Percentiles rank a stretch among this genome's conserved stretches.
Conservation (phyloP, 1,139 yeast genomes). For the Saccharomyces hybrid region DNA sequence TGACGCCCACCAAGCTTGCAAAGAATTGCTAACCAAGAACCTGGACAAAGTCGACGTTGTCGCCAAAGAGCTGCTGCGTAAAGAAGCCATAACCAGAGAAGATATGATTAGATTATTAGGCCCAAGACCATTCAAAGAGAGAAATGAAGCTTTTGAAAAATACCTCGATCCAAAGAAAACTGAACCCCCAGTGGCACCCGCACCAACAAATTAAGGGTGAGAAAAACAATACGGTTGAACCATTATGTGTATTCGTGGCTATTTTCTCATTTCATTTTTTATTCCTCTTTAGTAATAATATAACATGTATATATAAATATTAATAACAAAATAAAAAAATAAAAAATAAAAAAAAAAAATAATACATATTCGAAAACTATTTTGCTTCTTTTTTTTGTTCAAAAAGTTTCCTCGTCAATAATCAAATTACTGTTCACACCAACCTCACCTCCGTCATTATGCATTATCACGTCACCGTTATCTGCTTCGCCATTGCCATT, state of each 20-base stretch:
- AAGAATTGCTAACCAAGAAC: conserved; percentile 56
- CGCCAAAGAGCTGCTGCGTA: conserved; percentile 74
- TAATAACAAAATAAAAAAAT: background rate
- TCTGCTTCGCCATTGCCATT: background rate
- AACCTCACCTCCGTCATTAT: background rate
- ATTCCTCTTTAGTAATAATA: background rate
- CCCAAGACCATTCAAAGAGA: conserved; percentile 82
- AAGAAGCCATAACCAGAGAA: conserved; percentile 83
- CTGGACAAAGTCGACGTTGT: conserved; percentile 68
- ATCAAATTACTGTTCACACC: conserved; percentile 18
- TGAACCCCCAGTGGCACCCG: background rate
- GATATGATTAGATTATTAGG: conserved; percentile 87
- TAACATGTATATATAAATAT: background rate
- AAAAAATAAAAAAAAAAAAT: background rate
- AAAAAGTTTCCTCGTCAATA: conserved; percentile 31
- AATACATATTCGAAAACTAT: background rate
- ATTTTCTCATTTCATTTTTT: background rate
- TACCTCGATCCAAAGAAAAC: conserved; percentile 39
- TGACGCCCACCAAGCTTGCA: conserved; percentile 70
- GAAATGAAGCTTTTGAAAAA: conserved; percentile 89
- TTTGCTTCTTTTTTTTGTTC: conserved; percentile 1
- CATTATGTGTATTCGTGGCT: too few relatives aligned
- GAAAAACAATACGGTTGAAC: too few relatives aligned
- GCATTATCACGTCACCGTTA: background rate
- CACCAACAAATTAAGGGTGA: background rate